These are phyloP conservation scores for Linnemannia zychae DNA, from an alignment of 192 early-diverging fungal species.

Conservation along the genomic window DNA sequence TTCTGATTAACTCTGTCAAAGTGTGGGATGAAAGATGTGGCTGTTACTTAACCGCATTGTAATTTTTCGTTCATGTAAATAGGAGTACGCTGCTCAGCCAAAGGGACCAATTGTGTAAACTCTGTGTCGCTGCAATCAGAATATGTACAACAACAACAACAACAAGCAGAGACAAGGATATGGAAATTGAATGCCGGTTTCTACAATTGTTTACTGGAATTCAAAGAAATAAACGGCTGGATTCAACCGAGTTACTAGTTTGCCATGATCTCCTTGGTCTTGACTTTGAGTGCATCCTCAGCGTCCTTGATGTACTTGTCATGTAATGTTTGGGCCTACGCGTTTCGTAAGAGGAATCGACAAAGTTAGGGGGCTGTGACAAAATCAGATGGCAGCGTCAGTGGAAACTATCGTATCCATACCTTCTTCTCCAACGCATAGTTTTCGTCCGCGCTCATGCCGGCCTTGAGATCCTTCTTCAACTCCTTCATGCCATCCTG, in stretches of 20 bases:
- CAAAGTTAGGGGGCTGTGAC: neutral
- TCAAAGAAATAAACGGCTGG: conserved; percentile 26
- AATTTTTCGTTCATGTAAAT: neutral
- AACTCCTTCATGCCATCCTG: conserved; percentile 82
- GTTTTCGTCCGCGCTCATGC: conserved; percentile 69
- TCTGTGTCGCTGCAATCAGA: neutral
- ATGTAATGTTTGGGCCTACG: conserved; percentile 69
- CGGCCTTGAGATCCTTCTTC: conserved; percentile 71
- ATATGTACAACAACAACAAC: conserved; percentile 19
- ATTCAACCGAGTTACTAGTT: conserved; percentile 29
- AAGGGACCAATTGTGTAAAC: conserved; percentile 50
- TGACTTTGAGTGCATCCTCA: conserved; percentile 75
- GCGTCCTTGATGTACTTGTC: conserved; percentile 75
- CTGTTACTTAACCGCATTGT: neutral
- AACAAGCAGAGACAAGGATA: conserved; percentile 11
- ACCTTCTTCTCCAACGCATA: conserved; percentile 71
- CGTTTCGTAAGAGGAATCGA: neutral
- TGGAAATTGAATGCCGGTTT: neutral
- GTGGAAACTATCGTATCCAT: conserved; percentile 9
- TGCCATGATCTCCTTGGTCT: conserved; percentile 75
- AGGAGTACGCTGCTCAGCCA: conserved; percentile 48
- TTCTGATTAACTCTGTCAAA: neutral
- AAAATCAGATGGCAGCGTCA: neutral
- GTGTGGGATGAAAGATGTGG: neutral
- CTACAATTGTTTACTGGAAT: conserved; percentile 5